These are phyloP conservation scores for Debaryomyces maramus DNA, from an alignment of 805 yeast genomes.

Conservation along the genomic window DNA sequence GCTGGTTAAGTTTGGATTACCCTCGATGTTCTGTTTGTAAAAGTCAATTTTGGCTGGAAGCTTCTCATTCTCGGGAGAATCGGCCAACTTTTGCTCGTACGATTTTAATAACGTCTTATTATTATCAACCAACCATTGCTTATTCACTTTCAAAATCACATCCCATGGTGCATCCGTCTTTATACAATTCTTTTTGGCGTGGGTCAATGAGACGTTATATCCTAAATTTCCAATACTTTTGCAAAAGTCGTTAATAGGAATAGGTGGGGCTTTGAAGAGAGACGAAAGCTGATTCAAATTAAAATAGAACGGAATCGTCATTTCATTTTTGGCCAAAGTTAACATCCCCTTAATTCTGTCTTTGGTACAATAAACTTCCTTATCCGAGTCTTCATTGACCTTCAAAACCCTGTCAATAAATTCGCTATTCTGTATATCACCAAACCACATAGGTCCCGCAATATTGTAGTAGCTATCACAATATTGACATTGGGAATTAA, in stretches of 20 bases:
- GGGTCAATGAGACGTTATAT: constrained; percentile 79
- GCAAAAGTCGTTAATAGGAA: constrained; percentile 67
- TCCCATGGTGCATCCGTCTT: constrained; percentile 91
- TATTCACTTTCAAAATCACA: constrained; percentile 69
- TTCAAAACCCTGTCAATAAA: constrained; percentile 66
- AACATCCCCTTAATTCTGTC: constrained; percentile 92
- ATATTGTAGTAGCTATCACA: constrained; percentile 73
- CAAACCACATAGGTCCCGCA: constrained; percentile 95
- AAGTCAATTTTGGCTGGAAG: constrained; percentile 17
- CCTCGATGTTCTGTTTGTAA: constrained; percentile 31
- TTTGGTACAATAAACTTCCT: constrained; percentile 68
- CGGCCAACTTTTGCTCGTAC: constrained; percentile 9
- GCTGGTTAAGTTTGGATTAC: constrained; percentile 41
- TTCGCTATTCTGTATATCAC: constrained; percentile 64
- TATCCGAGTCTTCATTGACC: constrained; percentile 51
- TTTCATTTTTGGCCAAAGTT: constrained; percentile 74
- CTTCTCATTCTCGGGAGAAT: constrained; percentile 9
- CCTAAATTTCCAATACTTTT: constrained; percentile 87
- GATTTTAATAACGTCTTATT: constrained; percentile 25
- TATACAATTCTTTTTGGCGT: constrained; percentile 79
- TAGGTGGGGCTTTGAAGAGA: constrained; percentile 77
- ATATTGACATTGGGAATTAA: constrained; percentile 60
- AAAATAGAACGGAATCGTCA: constrained; percentile 73
- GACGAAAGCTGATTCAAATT: constrained; percentile 76
- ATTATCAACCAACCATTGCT: constrained; percentile 51